Base-by-base conservation (phyloP, 1,284 basidiomycete genomes). In the Fistulina hepatica region DNA sequence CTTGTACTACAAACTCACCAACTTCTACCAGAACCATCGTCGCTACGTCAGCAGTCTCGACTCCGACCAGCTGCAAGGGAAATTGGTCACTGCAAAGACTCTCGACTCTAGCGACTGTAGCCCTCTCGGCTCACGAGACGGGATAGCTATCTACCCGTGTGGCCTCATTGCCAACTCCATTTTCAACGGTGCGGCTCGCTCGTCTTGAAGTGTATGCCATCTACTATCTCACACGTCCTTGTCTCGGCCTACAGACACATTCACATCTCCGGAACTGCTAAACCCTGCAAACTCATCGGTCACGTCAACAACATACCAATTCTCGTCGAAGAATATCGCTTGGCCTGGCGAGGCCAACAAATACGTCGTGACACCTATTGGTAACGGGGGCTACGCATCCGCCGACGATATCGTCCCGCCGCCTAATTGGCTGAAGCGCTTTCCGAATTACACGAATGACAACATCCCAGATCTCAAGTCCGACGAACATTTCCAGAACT, bases 1-100 rank as follows among this genome's bases (percentile, higher is more conserved):
- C 54, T 68, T 97, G 47, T 99, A 99, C 67, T 99, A 98, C 74
- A 90, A 91, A 62, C 76, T 94, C 57, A 86, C 84, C 42, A 91
- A 91, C 64, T 94, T 89, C 69, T 98, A 82, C 64, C 95, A 99
- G 69, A 99, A 99, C 59, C 95, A 99, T 59, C 80, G 95, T 34
- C 77, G 95, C 53, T 98, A 98, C 56, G 92, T 98, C 44, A 89
- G 94, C 67, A 94, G 88, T 55, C 64, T 91, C 38, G 76, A 93
- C 54, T 69, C 81, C 6, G 69, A 81, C 49, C 95, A 99, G 61
- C 71, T 99, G 33, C 76, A 78, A 51, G 94, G 93, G 40, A 67
- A 88, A 39, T 61, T 59, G 34, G 73, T 77, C 26, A 43, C 36
- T 35, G 37, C 35, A 31, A 34, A 32, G 26, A 20, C 23, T 5